phyloP scores from a whole-genome alignment of 495 filamentous ascomycete genomes.

The Penicillium maclennaniae region DNA sequence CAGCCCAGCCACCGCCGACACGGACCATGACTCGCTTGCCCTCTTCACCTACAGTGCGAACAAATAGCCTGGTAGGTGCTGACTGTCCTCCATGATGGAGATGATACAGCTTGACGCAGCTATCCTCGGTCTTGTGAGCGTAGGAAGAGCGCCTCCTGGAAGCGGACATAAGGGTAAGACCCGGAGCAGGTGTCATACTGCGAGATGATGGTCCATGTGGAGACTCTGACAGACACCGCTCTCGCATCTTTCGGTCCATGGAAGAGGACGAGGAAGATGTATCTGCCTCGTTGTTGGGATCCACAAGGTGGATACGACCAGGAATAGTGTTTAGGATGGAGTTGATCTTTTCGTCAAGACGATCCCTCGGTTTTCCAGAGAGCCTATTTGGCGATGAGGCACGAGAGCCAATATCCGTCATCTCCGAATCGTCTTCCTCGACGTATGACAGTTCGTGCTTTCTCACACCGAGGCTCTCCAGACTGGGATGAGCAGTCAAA shows the following conservation, averaged over 20 bases:
- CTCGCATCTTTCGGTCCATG: conserved; percentile 31
- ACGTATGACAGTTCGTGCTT: conserved; percentile 26
- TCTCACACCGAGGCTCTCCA: conserved; percentile 36
- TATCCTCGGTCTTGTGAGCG: conserved; percentile 37
- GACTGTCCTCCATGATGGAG: conserved; percentile 78
- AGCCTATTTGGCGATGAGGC: conserved; percentile 31
- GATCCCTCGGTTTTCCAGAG: conserved; percentile 52
- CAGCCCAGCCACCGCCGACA: conserved; percentile 94
- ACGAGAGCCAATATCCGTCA: conserved; percentile 23
- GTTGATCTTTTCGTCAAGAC: conserved; percentile 80
- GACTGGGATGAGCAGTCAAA: conserved; percentile 35
- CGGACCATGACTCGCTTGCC: conserved; percentile 97
- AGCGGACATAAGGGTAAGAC: conserved; percentile 66
- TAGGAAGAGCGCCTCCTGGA: conserved; percentile 35
- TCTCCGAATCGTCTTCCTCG: conserved; percentile 22
- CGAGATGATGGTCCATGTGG: conserved; percentile 34
- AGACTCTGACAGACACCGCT: conserved; percentile 34
- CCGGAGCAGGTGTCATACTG: conserved; percentile 56
- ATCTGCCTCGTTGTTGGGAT: conserved; percentile 30
- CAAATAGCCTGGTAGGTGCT: conserved; percentile 86
- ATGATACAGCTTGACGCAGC: conserved; percentile 87
- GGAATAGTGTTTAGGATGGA: conserved; percentile 79
- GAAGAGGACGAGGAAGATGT: conserved; percentile 35
- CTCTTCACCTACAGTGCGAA: conserved; percentile 82
- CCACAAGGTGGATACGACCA: conserved; percentile 66